Percentiles rank a stretch among this genome's conserved stretches.
Conservation (phyloP, 2,329 filamentous ascomycete genomes). For the Colletotrichum sidae region DNA sequence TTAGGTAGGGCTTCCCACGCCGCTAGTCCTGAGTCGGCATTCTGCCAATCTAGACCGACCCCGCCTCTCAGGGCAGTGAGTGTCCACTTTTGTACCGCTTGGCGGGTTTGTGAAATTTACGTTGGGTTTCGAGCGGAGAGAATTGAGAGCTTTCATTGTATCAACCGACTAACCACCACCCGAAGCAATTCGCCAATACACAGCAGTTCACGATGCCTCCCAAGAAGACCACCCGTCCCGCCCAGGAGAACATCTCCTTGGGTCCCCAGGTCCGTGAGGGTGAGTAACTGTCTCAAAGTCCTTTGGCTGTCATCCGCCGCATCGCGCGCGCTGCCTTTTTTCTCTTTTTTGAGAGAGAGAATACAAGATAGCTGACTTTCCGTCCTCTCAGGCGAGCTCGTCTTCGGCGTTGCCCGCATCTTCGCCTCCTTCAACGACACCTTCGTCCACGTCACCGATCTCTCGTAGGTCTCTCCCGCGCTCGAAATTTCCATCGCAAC, state of each 20-base stretch:
- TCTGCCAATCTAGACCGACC: conserved; percentile 20
- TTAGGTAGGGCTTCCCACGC: conserved; percentile 27
- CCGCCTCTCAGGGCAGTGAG: conserved; percentile 23
- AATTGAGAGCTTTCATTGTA: conserved; percentile 21
- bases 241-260: conserved; percentile 98
- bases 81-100: conserved; percentile 24
- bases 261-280: conserved; percentile 97
- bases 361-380: conserved; percentile 38
- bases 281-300: conserved; percentile 61
- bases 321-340: conserved; percentile 83
- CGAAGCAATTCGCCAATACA: conserved; percentile 42
- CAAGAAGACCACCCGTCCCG: conserved; percentile 90
- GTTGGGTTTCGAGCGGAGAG: conserved; percentile 5
- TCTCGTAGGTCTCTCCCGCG: conserved; percentile 72
- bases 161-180: conserved; percentile 40
- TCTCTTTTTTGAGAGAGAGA: conserved; percentile 21
- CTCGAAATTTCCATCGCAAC: not conserved
- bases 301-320: not conserved
- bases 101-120: conserved; percentile 30
- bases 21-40: not conserved
- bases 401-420: conserved; percentile 98
- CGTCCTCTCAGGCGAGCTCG: conserved; percentile 80
- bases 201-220: conserved; percentile 76
- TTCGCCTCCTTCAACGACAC: conserved; percentile 96
- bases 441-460: conserved; percentile 99